Evolutionary conservation across 2,329 filamentous ascomycete species (phyloP), one percentile per base, ranked within the genome.

Genomic region (Fusarium kyushuense): DNA sequence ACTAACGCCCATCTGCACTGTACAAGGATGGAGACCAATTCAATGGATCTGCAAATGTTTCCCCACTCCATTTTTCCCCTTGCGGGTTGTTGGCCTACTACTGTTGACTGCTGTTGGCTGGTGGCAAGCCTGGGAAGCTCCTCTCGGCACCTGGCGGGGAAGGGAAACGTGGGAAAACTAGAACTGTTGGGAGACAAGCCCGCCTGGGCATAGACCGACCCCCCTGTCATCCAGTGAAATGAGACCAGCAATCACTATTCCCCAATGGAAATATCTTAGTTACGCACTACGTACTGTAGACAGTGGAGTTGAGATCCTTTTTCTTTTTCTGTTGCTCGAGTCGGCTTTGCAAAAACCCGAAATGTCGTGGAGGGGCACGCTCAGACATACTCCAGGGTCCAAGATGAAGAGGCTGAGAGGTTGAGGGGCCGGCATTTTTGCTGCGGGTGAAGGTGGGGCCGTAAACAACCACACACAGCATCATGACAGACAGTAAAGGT

Each of bases 141-240:
- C 67, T 68, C 52, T 66, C 65, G 70, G 70, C 63, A 74, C 55
- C 72, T 73, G 69, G 58, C 65, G 65, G 65, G 65, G 65, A 65
- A 60, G 55, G 57, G 60, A 64, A 63, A 63, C 65, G 45, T 63
- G 65, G 62, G 57, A 72, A 65, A 41, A 63, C 68, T 71, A 73
- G 72, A 74, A 74, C 72, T 74, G 72, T 74, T 74, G 72, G 72
- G 72, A 74, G 70, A 73, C 61, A 69, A 62, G 43, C 48, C 60
- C 35, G 51, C 56, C 42, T 53, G 49, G 70, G 54, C 60, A 64
- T 63, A 69, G 65, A 66, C 62, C 62, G 36, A 71, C 60, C 53
- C 60, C 60, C 40, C 53, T 58, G 58, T 40, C 17, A 27, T 27
- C 58, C 33, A 62, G 58, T 62, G 29, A 62, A 27, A 52, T 36